Conservation (phyloP, 208 protist genomes). For the Lotmaria passim region DNA sequence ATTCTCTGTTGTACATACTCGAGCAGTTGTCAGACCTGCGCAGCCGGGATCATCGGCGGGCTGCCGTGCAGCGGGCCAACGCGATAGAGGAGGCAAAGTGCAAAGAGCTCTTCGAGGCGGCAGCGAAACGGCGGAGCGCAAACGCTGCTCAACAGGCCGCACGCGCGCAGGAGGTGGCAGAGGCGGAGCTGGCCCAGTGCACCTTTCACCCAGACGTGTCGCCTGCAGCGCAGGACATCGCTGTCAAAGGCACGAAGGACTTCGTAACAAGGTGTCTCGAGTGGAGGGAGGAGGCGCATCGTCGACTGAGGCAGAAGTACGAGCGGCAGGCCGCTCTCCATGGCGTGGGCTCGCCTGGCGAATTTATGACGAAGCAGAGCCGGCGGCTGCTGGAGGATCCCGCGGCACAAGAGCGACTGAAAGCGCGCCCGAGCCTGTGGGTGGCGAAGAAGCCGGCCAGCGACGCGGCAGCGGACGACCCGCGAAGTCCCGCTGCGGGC, state of each 20-base stretch:
- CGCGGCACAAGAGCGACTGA: constrained; percentile 29
- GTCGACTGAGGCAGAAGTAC: constrained; percentile 43
- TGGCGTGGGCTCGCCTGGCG: constrained; percentile 14
- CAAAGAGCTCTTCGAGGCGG: constrained; percentile 30
- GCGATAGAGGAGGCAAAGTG: constrained; percentile 31
- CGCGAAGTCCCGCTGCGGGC: neutral
- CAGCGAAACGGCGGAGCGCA: constrained; percentile 6
- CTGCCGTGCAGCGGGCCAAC: constrained; percentile 24
- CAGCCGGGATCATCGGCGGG: constrained; percentile 20
- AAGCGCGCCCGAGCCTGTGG: constrained; percentile 36
- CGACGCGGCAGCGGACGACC: neutral
- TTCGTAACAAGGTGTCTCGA: constrained; percentile 72
- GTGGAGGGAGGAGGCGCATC: constrained; percentile 49
- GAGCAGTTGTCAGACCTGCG: constrained; percentile 32
- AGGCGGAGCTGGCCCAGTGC: constrained; percentile 46
- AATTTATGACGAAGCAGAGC: constrained; percentile 24
- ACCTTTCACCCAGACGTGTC: constrained; percentile 61
- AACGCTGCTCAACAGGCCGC: constrained; percentile 16
- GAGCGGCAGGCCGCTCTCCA: constrained; percentile 31
- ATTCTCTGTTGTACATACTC: constrained; percentile 36
- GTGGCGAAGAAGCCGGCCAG: constrained; percentile 20
- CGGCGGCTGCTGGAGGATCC: constrained; percentile 27
- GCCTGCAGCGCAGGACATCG: constrained; percentile 23
- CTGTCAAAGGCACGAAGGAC: constrained; percentile 43
- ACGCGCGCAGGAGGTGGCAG: constrained; percentile 19